Base-by-base conservation (phyloP, 129 eudicot species). In the Arctium minus region DNA sequence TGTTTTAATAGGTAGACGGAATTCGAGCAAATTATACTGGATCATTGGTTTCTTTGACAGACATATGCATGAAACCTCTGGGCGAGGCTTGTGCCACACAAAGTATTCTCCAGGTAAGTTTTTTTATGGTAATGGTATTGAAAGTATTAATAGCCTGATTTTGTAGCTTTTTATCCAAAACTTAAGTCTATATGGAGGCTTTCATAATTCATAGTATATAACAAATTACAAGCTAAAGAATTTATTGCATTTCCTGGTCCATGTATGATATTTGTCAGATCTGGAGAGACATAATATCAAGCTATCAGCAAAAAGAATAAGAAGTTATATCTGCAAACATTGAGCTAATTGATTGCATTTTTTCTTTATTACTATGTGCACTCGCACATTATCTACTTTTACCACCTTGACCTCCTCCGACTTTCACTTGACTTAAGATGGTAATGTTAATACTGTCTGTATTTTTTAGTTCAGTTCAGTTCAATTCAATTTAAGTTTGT, bases 21-120 rank as follows among this genome's bases (percentile, higher is more conserved):
- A 87, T 96, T 82, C 91, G 81, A 84, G 99, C 98, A 38, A 93
- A 92, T 84, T 89, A 69, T 90, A 88, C 92, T 70, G 99, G 99
- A 77, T 85, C 93, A 78, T 65, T 85, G 88, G 89, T 96, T 84
- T 88, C 99, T 84, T 88, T 96, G 72, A 87, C 96, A 56, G 98
- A 96, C 88, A 96, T 96, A 80, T 96, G 99, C 89, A 76, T 92
- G 95, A 96, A 93, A 86, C 99, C 99, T 30, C 94, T 96, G 13
- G 98, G 93, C 37, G 88, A 88, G 83, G 99, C 92, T 89, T 96
- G 99, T 87, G 99, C 98, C 64, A 93, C 98, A 70, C 98, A 96
- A 81, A 96, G 97, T 85, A 86, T 93, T 85, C 96, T 96, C 64
- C 99, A 96, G 97, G 99, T 93, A 89, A 64, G 22, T 33, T 46